Conservation (phyloP, 805 yeast species). For the Kodamaea kakaduensis region DNA sequence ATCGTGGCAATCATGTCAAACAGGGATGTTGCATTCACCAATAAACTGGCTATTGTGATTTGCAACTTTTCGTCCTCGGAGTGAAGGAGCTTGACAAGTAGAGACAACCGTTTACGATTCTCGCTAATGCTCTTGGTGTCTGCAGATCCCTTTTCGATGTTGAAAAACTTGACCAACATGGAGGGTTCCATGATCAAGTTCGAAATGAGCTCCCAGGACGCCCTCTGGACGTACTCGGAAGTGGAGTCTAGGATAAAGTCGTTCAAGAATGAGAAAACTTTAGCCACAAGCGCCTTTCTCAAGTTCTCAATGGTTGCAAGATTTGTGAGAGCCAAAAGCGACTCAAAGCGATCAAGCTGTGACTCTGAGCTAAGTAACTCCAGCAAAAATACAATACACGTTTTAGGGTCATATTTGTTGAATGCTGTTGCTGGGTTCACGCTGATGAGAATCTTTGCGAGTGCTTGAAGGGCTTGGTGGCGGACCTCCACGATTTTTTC, state of each 20-base stretch:
- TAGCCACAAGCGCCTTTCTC: constrained; percentile 35
- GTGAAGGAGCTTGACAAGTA: constrained; percentile 32
- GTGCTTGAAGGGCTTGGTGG: constrained; percentile 34
- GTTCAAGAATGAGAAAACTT: constrained; percentile 44
- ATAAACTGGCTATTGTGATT: constrained; percentile 30
- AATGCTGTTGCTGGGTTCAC: constrained; percentile 42
- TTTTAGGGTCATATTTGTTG: constrained; percentile 35
- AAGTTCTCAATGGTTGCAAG: constrained; percentile 48
- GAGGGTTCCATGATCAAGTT: constrained; percentile 47
- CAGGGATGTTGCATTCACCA: constrained; percentile 40
- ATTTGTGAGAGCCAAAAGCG: constrained; percentile 66
- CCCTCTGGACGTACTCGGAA: constrained; percentile 45
- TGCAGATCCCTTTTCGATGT: constrained; percentile 29
- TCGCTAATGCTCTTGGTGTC: constrained; percentile 14
- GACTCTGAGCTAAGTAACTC: constrained; percentile 41
- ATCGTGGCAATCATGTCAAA: constrained; percentile 32
- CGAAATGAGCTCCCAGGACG: constrained; percentile 60
- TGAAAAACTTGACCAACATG: constrained; percentile 55
- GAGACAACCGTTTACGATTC: constrained; percentile 24
- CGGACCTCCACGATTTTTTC: constrained; percentile 20
- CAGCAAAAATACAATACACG: constrained; percentile 46
- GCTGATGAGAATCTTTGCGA: constrained; percentile 44
- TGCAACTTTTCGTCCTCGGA: constrained; percentile 30
- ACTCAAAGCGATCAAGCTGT: constrained; percentile 46
- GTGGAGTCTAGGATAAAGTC: constrained; percentile 39